phyloP scores from a whole-genome alignment of 176 grass and related monocot species.

The Triticum timopheevii region DNA sequence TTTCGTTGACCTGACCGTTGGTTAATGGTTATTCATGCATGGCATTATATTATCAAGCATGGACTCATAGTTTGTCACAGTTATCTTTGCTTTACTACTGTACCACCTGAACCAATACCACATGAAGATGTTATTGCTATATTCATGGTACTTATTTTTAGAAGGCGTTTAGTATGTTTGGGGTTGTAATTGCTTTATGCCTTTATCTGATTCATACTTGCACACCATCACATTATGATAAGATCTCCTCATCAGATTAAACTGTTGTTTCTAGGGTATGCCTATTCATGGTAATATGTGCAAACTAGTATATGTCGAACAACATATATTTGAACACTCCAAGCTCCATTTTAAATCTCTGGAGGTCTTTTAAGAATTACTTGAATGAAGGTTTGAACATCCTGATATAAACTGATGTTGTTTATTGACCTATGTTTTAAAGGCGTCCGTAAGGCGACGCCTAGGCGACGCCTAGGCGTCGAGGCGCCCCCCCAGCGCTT shows the following conservation, averaged over 20 bases:
- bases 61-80: background rate
- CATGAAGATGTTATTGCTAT: background rate
- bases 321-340: background rate
- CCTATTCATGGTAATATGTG: background rate
- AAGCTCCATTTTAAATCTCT: background rate
- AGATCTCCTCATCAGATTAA: background rate
- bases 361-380: background rate
- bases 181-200: background rate
- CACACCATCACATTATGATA: background rate
- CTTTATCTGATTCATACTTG: background rate
- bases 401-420: background rate
- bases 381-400: background rate
- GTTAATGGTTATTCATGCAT: conserved; percentile 17
- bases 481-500: too few species aligned
- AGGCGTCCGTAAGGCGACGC: too few species aligned
- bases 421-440: too few species aligned
- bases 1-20: background rate
- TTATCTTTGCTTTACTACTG: background rate
- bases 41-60: background rate
- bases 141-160: background rate
- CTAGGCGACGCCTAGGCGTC: too few species aligned
- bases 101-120: background rate
- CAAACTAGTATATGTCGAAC: background rate
- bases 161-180: background rate
- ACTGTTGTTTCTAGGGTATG: background rate